A percentile compares a stretch with the other conserved stretches of the same genome.
Conservation (phyloP, 345 rosid species). For the Euphorbia tirucalli region DNA sequence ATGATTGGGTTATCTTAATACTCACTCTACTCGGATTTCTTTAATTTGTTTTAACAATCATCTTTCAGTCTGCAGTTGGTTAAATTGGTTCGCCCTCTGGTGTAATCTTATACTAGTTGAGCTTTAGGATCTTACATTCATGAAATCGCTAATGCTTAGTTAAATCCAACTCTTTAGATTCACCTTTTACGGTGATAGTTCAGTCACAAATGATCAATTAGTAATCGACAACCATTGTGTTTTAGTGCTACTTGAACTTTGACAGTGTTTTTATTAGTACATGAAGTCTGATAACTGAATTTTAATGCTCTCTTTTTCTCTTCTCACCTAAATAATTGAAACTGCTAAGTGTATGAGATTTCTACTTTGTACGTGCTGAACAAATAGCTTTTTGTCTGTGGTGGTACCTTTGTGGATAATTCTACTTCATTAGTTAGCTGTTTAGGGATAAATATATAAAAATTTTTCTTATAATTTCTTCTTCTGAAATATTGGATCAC, state of each 20-base stretch:
- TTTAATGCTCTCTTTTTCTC: background rate
- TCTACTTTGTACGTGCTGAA: background rate
- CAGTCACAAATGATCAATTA: background rate
- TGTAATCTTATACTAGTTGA: background rate
- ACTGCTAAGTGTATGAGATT: background rate
- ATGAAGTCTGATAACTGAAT: background rate
- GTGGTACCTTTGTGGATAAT: background rate
- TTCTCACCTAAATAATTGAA: background rate
- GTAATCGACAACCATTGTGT: background rate
- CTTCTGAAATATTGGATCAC: conserved; percentile 1
- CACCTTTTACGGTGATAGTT: background rate
- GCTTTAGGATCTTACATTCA: background rate
- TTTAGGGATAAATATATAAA: background rate
- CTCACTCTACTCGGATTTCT: background rate
- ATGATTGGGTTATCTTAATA: background rate
- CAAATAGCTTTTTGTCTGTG: background rate
- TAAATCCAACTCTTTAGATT: background rate
- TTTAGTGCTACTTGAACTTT: background rate
- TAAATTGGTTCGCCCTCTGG: background rate
- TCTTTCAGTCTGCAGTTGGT: conserved; percentile 1
- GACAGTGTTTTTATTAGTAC: background rate
- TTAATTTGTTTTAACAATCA: background rate
- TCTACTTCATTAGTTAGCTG: background rate
- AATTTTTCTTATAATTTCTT: background rate
- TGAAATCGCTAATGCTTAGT: background rate